Conservation (phyloP, 2,329 filamentous ascomycete genomes). For the Emergomyces orientalis region DNA sequence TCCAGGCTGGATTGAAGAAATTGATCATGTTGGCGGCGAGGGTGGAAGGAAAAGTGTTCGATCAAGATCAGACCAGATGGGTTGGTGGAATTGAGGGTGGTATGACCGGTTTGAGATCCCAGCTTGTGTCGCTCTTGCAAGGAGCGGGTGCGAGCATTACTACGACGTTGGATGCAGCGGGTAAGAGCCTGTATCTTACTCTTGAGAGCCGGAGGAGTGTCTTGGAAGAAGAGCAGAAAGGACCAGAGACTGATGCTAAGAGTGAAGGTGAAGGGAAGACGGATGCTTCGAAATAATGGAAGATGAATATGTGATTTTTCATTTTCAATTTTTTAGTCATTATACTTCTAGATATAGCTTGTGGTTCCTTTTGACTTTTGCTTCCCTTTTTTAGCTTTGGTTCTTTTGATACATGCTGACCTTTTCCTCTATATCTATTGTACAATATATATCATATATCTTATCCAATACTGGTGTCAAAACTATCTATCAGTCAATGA, state of each 20-base stretch:
- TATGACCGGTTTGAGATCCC: conserved; percentile 66
- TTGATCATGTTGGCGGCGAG: conserved; percentile 77
- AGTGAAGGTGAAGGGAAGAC: conserved; percentile 1
- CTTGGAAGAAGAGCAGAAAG: conserved; percentile 60
- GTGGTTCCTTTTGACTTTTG: not conserved
- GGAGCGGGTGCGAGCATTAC: conserved; percentile 69
- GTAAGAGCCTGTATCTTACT: conserved; percentile 76
- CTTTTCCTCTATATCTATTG: conserved; percentile 3
- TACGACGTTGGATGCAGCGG: conserved; percentile 65
- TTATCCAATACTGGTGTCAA: not conserved
- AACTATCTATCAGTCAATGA: not conserved
- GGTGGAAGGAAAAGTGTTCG: conserved; percentile 77
- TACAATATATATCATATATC: conserved; percentile 12
- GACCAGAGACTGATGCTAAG: conserved; percentile 25
- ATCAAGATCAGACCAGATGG: conserved; percentile 61
- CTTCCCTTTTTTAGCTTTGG: not conserved
- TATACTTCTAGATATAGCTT: conserved; percentile 2
- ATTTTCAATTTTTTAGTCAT: not conserved
- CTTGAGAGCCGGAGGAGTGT: conserved; percentile 73
- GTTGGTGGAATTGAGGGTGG: conserved; percentile 71
- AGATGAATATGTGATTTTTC: not conserved
- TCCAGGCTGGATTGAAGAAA: conserved; percentile 78
- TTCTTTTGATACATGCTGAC: not conserved
- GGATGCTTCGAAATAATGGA: conserved; percentile 3
- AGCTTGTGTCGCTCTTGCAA: conserved; percentile 74